phyloP scores from a whole-genome alignment of 148 eudicot genomes.

The Spergularia bocconei region DNA sequence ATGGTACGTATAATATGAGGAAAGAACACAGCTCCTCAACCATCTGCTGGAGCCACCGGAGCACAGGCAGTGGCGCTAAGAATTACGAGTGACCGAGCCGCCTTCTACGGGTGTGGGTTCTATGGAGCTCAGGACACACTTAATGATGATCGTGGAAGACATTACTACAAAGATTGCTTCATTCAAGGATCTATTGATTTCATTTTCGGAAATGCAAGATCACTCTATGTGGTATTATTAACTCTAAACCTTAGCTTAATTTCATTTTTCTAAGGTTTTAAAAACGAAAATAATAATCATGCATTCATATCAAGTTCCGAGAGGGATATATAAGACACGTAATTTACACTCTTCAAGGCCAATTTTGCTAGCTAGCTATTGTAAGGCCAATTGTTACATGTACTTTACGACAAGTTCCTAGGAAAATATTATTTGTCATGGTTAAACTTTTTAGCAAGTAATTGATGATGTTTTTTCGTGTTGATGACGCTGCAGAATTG shows the following conservation, averaged over 20 bases:
- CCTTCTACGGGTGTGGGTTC: conserved; percentile 85
- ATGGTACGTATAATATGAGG: neutral
- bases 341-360: no score
- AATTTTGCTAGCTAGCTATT: no score
- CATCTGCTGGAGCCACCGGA: conserved; percentile 68
- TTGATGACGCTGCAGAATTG: conserved; percentile 45
- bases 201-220: conserved; percentile 78
- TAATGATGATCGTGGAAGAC: conserved; percentile 74
- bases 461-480: no score
- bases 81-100: conserved; percentile 59
- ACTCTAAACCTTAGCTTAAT: no score
- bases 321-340: no score
- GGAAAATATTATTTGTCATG: no score
- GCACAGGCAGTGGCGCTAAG: conserved; percentile 80
- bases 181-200: conserved; percentile 93
- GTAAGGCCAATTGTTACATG: no score
- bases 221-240: conserved; percentile 73
- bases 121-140: conserved; percentile 88
- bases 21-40: conserved; percentile 83
- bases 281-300: no score
- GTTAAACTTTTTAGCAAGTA: no score
- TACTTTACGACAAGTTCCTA: no score
- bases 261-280: no score
- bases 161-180: conserved; percentile 74
- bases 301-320: no score